These are phyloP conservation scores for Astragalus membranaceus DNA, from an alignment of 306 rosid species.

Conservation along the genomic window DNA sequence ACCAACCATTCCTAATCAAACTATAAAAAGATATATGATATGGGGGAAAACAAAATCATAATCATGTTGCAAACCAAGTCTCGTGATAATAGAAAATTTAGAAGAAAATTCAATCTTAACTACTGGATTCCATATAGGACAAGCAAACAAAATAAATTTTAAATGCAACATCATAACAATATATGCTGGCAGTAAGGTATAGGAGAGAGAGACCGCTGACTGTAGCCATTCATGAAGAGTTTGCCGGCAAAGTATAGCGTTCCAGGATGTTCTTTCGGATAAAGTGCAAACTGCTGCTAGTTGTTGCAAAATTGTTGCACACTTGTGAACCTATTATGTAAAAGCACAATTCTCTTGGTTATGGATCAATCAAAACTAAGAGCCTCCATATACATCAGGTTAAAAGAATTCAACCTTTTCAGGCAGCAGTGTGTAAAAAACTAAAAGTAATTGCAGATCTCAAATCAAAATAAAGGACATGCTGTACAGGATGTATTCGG, in stretches of 20 bases:
- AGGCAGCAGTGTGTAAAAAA: no score
- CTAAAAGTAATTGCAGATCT: no score
- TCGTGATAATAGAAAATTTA: not conserved
- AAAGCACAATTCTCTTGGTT: slow-evolving; percentile 9
- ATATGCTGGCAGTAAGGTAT: slow-evolving; percentile 20
- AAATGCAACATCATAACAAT: slow-evolving; percentile 11
- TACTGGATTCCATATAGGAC: not conserved
- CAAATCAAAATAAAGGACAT: no score
- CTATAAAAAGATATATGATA: not conserved
- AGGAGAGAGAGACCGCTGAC: slow-evolving; percentile 65
- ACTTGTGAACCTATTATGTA: slow-evolving; percentile 78
- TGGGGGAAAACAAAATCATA: not conserved
- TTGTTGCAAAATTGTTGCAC: slow-evolving; percentile 93
- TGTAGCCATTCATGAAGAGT: slow-evolving; percentile 83
- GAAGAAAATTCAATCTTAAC: not conserved
- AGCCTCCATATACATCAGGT: not conserved
- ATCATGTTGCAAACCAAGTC: not conserved
- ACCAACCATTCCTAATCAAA: not conserved
- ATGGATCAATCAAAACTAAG: slow-evolving; percentile 12
- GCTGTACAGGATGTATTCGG: no score
- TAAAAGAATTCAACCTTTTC: not conserved
- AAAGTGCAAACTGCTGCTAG: slow-evolving; percentile 83
- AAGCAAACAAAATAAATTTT: slow-evolving; percentile 12
- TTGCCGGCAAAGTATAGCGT: slow-evolving; percentile 72
- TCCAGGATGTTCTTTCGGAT: slow-evolving; percentile 76